Conservation (phyloP, 2,329 filamentous ascomycete species). For the Aspergillus neotritici region DNA sequence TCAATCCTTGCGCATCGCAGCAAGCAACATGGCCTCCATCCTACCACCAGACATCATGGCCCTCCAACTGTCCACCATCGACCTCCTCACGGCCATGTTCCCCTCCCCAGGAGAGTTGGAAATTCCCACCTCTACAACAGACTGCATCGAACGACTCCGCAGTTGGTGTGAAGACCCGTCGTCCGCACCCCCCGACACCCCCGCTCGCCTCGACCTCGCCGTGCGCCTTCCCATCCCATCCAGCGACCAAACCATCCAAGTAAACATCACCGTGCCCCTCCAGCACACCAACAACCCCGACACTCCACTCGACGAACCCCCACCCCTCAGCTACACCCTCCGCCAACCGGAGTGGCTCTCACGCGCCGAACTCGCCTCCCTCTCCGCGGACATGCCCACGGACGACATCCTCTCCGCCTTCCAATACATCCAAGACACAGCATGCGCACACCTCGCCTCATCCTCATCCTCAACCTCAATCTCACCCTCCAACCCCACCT, state of each 20-base stretch:
- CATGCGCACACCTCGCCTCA: slow-evolving; percentile 4
- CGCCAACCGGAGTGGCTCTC: slow-evolving; percentile 51
- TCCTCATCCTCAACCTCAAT: slow-evolving; percentile 4
- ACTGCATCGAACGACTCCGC: slow-evolving; percentile 23
- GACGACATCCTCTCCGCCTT: slow-evolving; percentile 45
- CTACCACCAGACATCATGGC: slow-evolving; percentile 44
- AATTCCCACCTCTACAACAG: slow-evolving; percentile 30
- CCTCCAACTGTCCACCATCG: slow-evolving; percentile 46
- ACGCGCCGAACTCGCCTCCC: slow-evolving; percentile 40
- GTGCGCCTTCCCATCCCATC: slow-evolving; percentile 22
- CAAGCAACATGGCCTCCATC: neutral
- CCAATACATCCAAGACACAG: slow-evolving; percentile 41
- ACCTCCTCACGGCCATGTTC: slow-evolving; percentile 52
- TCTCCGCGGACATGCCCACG: slow-evolving; percentile 38
- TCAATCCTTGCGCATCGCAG: too few relatives aligned
- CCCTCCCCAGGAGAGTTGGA: slow-evolving; percentile 38
- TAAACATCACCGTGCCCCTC: slow-evolving; percentile 27
- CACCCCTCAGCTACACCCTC: slow-evolving; percentile 28
- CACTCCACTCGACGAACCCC: slow-evolving; percentile 15
- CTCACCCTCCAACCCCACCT: neutral
- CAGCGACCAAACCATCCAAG: slow-evolving; percentile 21
- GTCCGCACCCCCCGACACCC: slow-evolving; percentile 10
- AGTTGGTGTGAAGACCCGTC: slow-evolving; percentile 22
- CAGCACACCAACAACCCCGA: slow-evolving; percentile 9
- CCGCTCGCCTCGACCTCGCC: slow-evolving; percentile 18